phyloP scores from a whole-genome alignment of 116 monocot species.

The Cymodocea nodosa region DNA sequence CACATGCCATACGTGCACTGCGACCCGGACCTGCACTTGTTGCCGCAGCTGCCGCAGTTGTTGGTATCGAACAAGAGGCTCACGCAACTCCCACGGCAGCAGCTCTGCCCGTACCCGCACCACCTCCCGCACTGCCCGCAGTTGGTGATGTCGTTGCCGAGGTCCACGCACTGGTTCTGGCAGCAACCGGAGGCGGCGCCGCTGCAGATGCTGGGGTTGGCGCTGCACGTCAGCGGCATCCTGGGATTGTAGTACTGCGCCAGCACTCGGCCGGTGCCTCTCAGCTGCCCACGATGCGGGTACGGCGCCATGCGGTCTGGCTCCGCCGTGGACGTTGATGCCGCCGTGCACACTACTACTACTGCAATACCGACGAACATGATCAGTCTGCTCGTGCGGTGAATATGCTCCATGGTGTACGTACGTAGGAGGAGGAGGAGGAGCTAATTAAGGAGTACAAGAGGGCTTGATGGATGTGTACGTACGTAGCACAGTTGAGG shows the following conservation, averaged over 20 bases:
- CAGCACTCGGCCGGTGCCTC: not conserved
- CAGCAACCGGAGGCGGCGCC: slow-evolving; percentile 25
- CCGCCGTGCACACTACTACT: not conserved
- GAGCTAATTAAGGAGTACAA: not conserved
- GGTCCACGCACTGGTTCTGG: slow-evolving; percentile 26
- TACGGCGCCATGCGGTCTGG: not conserved
- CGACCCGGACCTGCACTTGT: slow-evolving; percentile 19
- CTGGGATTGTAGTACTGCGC: not conserved
- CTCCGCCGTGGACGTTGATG: not conserved
- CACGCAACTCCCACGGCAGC: slow-evolving; percentile 30
- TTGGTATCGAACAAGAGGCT: slow-evolving; percentile 15
- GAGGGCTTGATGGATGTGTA: not conserved
- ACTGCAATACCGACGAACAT: not conserved
- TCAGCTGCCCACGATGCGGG: not conserved
- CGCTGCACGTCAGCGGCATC: slow-evolving; percentile 14
- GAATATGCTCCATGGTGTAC: not conserved
- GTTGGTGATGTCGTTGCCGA: slow-evolving; percentile 17
- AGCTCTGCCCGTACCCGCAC: slow-evolving; percentile 20
- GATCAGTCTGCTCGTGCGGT: not conserved
- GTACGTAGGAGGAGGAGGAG: not conserved
- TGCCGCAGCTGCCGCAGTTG: slow-evolving; percentile 50
- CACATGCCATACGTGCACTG: slow-evolving; percentile 18
- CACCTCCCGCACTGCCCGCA: slow-evolving; percentile 25
- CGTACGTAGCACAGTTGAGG: too few species aligned
- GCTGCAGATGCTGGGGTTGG: slow-evolving; percentile 18